Conservation (phyloP, 2,329 filamentous ascomycete species). For the Diaporthe destruens region DNA sequence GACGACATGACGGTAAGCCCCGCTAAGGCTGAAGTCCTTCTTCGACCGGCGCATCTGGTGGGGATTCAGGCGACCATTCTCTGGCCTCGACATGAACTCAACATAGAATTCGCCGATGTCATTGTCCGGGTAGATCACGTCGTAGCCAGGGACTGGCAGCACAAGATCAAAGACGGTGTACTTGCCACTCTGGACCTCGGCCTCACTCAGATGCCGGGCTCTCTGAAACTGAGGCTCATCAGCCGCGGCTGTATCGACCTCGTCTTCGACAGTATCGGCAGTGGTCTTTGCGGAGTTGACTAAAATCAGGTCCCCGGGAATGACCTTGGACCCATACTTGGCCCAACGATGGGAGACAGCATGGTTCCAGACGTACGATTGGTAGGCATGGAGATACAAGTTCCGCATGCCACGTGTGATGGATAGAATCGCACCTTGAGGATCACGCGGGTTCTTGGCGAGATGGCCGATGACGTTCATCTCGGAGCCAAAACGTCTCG, state of each 20-base stretch:
- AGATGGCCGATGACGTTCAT: slow-evolving; percentile 83
- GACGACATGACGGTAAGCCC: slow-evolving; percentile 88
- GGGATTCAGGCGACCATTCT: slow-evolving; percentile 84
- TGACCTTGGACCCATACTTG: slow-evolving; percentile 77
- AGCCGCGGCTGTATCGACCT: slow-evolving; percentile 67
- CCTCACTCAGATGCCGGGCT: slow-evolving; percentile 78
- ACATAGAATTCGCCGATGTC: slow-evolving; percentile 86
- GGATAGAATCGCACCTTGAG: slow-evolving; percentile 81
- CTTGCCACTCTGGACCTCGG: slow-evolving; percentile 81
- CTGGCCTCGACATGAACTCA: slow-evolving; percentile 84
- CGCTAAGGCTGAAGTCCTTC: slow-evolving; percentile 89
- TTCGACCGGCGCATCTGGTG: slow-evolving; percentile 87
- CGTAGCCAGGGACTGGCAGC: slow-evolving; percentile 91
- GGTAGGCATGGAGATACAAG: slow-evolving; percentile 98
- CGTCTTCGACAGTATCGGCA: slow-evolving; percentile 67
- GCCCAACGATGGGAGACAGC: slow-evolving; percentile 86
- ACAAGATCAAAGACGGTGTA: slow-evolving; percentile 91
- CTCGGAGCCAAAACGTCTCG: slow-evolving; percentile 86
- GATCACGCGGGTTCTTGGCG: slow-evolving; percentile 73
- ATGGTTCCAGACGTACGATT: slow-evolving; percentile 94
- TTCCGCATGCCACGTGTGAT: slow-evolving; percentile 86
- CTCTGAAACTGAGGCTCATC: slow-evolving; percentile 61
- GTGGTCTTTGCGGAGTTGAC: slow-evolving; percentile 52
- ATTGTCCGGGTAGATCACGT: slow-evolving; percentile 88
- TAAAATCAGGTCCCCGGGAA: slow-evolving; percentile 88